Evolutionary conservation across 768 basidiomycete genomes (phyloP).

Genomic region (Phallus indusiatus): DNA sequence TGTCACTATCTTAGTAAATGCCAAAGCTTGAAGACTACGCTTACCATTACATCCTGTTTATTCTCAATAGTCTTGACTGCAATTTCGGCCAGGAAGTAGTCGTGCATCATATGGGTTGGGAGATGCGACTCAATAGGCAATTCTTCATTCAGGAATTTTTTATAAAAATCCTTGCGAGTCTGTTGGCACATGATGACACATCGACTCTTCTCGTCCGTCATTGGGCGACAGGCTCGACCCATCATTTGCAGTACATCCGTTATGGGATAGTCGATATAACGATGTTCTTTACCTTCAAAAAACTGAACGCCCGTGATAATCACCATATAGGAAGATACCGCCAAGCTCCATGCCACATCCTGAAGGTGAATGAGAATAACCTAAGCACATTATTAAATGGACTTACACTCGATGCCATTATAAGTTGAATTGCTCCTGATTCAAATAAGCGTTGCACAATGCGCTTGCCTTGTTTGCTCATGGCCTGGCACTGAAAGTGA

Average conservation of each 20-base stretch:
- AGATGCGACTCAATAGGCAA: conserved; percentile 94
- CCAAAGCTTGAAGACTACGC: too few species aligned
- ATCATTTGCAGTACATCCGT: conserved; percentile 99
- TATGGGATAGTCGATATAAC: conserved; percentile 96
- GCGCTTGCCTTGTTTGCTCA: conserved; percentile 84
- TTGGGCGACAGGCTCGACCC: conserved; percentile 92
- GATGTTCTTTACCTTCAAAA: conserved; percentile 93
- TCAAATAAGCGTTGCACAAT: conserved; percentile 91
- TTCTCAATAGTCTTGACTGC: too few species aligned
- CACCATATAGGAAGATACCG: conserved; percentile 93
- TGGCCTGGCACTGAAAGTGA: too few species aligned
- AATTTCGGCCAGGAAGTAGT: conserved; percentile 97
- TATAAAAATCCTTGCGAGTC: conserved; percentile 97
- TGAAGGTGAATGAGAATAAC: conserved; percentile 21
- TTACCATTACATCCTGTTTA: conserved; percentile 92
- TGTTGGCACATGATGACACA: conserved; percentile 98
- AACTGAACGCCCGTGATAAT: conserved; percentile 99
- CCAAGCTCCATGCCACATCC: conserved; percentile 96
- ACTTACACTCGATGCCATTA: conserved; percentile 85
- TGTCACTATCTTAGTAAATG: conserved; percentile 25
- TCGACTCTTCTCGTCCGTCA: conserved; percentile 79
- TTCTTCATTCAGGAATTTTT: conserved; percentile 96
- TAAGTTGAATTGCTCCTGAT: conserved; percentile 88
- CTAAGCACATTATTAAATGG: not conserved
- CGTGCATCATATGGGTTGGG: conserved; percentile 82